Evolutionary conservation across 768 basidiomycete genomes (phyloP), one percentile per base, ranked within the genome.

Genomic region (Lactifluus hygrophoroides): DNA sequence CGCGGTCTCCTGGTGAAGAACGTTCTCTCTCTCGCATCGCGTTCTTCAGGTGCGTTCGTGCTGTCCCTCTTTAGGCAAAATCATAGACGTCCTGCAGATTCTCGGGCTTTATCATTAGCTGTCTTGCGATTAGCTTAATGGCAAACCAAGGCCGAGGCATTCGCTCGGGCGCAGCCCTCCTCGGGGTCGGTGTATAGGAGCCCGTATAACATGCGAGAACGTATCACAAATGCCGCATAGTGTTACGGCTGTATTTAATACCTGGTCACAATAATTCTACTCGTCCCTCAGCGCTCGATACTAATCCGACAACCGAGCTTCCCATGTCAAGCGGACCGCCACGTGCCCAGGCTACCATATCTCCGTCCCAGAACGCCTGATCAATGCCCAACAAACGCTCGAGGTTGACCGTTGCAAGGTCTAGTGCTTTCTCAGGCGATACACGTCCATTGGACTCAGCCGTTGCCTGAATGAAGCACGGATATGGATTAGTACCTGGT

Each of bases 11-110:
- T 3, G 74, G 85, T 55, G 90, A 93, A 68, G 90, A 93, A 69
- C 81, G 90, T 28, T 84, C 87, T 0, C 83, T 93, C 52, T 93
- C 90, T 38, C 81, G 89, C 14, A 77, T 90, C 51, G 90, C 90
- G 30, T 93, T 93, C 75, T 92, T 92, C 71, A 81, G 90, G 90
- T 88, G 69, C 46, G 66, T 52, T 55, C 56, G n/a, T 34, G 21
- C 21, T 5, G 8, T 6, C 28, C 34, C 55, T 37, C 13, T 43
- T 32, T 53, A 19, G 44, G 11, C 35, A 21, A 57, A 27, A 14
- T 38, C 35, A 56, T 17, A 19, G 27, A 19, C 35, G 43, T 2
- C 16, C 32, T 21, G 8, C 43, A 92, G 90, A 57, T 93, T 93
- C 69, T 76, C 87, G 2, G 90, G 89, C 1, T 93, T 90, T 67